Conservation (phyloP, 176 grass and related monocot genomes). For the Aegilops tauschii region DNA sequence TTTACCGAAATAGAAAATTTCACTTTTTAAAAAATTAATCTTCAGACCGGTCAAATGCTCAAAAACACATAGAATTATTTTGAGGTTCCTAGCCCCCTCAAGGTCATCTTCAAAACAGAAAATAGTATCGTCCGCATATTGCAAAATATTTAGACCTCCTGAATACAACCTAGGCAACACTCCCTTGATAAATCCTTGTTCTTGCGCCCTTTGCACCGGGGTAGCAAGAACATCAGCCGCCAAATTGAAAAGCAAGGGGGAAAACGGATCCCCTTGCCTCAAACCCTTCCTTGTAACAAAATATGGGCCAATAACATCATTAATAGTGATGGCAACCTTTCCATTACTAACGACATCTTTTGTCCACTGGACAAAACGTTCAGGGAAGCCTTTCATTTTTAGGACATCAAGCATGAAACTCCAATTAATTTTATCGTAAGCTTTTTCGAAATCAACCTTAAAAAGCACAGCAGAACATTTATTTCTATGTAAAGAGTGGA, state of each 20-base stretch:
- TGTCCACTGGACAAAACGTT: neutral
- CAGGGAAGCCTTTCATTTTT: neutral
- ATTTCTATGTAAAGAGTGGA: neutral
- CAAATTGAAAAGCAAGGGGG: neutral
- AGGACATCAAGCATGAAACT: neutral
- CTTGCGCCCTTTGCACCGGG: neutral
- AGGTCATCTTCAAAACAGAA: neutral
- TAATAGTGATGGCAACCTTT: neutral
- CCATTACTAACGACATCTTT: neutral
- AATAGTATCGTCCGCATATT: neutral
- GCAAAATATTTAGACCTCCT: neutral
- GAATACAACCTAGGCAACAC: neutral
- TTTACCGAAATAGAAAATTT: neutral
- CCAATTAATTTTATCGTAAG: neutral
- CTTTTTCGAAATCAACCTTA: neutral
- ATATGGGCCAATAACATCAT: neutral
- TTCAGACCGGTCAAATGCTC: neutral
- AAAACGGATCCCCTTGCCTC: neutral
- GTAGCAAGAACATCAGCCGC: neutral
- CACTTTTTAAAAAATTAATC: neutral
- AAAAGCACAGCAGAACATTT: neutral
- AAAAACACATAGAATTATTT: neutral
- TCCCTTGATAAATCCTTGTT: neutral
- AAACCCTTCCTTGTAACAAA: neutral
- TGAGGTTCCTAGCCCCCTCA: neutral